These are phyloP conservation scores for Penicillium sp. DNA, from an alignment of 2,329 filamentous ascomycete genomes.

Conservation along the genomic window DNA sequence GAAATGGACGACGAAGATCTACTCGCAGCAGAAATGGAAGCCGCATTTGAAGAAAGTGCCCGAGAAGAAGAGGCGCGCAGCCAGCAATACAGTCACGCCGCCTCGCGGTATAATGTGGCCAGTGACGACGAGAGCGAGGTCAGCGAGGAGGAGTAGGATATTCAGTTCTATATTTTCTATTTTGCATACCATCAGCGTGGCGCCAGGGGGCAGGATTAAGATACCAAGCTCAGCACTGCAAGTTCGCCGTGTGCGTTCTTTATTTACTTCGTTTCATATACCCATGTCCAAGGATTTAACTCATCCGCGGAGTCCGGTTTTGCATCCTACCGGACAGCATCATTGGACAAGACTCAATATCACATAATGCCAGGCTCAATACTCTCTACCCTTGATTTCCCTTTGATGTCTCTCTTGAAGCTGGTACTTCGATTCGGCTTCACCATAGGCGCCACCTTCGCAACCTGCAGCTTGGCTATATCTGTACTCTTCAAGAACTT, in stretches of 20 bases:
- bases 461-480: neutral
- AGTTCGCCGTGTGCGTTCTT: neutral
- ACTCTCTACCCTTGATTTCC: neutral
- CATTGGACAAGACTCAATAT: neutral
- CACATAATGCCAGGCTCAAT: neutral
- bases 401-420: neutral
- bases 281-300: neutral
- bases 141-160: conserved; percentile 60
- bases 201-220: conserved; percentile 10
- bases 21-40: conserved; percentile 58
- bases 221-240: conserved; percentile 12
- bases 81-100: conserved; percentile 30
- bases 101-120: conserved; percentile 30
- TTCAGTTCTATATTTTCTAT: neutral
- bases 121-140: conserved; percentile 63
- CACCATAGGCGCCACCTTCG: neutral
- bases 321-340: neutral
- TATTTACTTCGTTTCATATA: neutral
- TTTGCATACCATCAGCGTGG: conserved; percentile 20
- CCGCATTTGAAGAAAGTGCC: conserved; percentile 48
- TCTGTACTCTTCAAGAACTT: neutral
- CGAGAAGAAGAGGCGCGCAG: conserved; percentile 43
- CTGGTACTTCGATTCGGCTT: neutral
- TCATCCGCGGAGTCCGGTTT: neutral
- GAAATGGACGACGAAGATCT: conserved; percentile 50